Evolutionary conservation across 73 alveolate genomes (phyloP).

Genomic region (Tetrahymena malaccensis): DNA sequence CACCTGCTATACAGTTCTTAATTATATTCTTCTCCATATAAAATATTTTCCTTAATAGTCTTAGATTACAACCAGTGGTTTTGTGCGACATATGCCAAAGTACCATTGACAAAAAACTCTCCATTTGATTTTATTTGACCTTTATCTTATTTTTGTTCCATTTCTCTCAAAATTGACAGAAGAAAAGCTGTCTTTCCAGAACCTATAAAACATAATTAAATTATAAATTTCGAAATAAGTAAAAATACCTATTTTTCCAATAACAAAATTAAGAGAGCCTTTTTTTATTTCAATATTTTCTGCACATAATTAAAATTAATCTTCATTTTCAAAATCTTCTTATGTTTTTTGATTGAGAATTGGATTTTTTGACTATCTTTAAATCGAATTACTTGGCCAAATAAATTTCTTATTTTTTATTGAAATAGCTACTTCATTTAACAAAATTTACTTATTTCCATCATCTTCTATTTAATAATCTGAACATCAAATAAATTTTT

Average conservation of each 20-base stretch:
- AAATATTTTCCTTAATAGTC: slow-evolving; percentile 80
- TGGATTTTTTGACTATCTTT: not conserved
- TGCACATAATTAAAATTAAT: not conserved
- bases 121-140: not conserved
- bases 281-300: not conserved
- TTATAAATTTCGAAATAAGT: not conserved
- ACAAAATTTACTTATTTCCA: not conserved
- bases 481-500: not conserved
- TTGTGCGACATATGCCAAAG: slow-evolving; percentile 61
- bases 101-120: slow-evolving; percentile 39
- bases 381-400: not conserved
- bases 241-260: slow-evolving; percentile 13
- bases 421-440: not conserved
- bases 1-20: slow-evolving; percentile 54
- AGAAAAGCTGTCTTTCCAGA: slow-evolving; percentile 32
- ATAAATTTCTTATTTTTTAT: not conserved
- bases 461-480: not conserved
- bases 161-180: slow-evolving; percentile 20
- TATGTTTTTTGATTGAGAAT: too few species aligned
- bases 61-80: slow-evolving; percentile 78
- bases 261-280: slow-evolving; percentile 12
- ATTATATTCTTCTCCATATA: slow-evolving; percentile 61
- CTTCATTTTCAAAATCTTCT: not conserved
- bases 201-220: not conserved
- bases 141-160: not conserved